Evolutionary conservation across 1,284 basidiomycete genomes (phyloP).

Genomic region (Pterula multifida): DNA sequence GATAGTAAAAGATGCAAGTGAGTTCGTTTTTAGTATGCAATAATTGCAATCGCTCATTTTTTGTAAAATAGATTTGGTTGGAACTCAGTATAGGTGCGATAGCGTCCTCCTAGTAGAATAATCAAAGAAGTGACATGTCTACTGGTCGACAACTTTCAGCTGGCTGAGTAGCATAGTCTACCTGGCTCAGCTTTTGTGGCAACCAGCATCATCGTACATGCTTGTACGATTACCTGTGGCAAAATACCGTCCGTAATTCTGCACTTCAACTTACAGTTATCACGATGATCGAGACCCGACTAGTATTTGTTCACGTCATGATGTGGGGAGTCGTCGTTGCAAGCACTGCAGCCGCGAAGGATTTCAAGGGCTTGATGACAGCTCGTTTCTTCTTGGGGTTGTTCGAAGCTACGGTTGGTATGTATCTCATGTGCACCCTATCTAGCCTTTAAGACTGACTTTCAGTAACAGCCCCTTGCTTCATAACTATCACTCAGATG

Average conservation of each 20-base stretch:
- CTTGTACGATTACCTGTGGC: conserved; percentile 30
- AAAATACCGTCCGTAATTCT: conserved; percentile 22
- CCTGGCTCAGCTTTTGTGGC: conserved; percentile 32
- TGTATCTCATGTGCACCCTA: conserved; percentile 10
- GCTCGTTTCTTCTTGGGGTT: conserved; percentile 30
- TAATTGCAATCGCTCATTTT: too few relatives aligned
- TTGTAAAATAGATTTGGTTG: conserved; percentile 23
- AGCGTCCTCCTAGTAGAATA: too few relatives aligned
- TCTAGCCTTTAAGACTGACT: not conserved
- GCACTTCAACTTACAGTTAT: not conserved
- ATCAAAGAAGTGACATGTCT: too few relatives aligned
- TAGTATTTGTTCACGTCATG: conserved; percentile 28
- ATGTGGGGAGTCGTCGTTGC: conserved; percentile 28
- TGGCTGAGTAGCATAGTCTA: conserved; percentile 35
- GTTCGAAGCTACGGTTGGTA: conserved; percentile 31
- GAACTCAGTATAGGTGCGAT: conserved; percentile 22
- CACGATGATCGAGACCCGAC: not conserved
- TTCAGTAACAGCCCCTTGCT: conserved; percentile 20
- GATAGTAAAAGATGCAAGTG: conserved; percentile 25
- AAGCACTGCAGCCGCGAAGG: conserved; percentile 22
- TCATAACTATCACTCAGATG: conserved; percentile 33
- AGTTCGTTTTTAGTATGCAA: too few relatives aligned
- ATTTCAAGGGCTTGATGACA: conserved; percentile 27
- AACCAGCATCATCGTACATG: conserved; percentile 29
- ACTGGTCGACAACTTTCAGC: too few relatives aligned